Base-by-base conservation (phyloP, 2,329 filamentous ascomycete genomes). In the Talaromyces marneffei region DNA sequence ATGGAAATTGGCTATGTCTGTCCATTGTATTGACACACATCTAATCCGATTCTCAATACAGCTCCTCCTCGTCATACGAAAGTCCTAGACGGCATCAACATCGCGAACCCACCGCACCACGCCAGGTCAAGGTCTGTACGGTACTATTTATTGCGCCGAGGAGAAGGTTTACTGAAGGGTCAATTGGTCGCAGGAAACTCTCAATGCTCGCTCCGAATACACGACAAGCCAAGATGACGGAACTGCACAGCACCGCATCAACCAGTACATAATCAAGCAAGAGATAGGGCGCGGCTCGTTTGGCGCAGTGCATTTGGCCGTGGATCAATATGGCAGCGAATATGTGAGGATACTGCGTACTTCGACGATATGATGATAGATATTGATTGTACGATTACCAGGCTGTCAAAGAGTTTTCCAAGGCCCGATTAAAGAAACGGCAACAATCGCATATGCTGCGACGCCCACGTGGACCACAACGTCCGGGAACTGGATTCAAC, bases 401-500 rank as follows among this genome's bases (percentile, higher is more conserved):
- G 92, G 93, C 94, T 62, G 86, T 97, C 72, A 99, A 99, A 76
- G 92, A 97, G 71, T 97, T 99, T 76, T 97, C 93, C 63, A 99
- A 99, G 73, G 86, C 90, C 2, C 87, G 92, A 37, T 80, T 99
- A 59, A 87, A 92, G 56, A 96, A 93, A 78, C 89, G 92, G 60
- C 91, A 90, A 16, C 92, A 97, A 72, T 96, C 92, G 12, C 89
- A 94, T 73, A 87, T 97, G 62, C 82, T 99, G 50, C 87, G 87
- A 63, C 81, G 83, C 65, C 85, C 86, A 18, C 81, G 83, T 65
- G 78, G 77, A 20, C 75, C 75, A 37, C 79, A 80, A 64, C 78
- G 82, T 60, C 81, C 82, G 33, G 84, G 83, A 25, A 76, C 81
- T 52, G 85, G 77, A 68, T 87, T 81, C 75, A 87, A 86, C 69